Evolutionary conservation across 768 basidiomycete species (phyloP), one percentile per base, ranked within the genome.

Genomic region (Bullera alba): DNA sequence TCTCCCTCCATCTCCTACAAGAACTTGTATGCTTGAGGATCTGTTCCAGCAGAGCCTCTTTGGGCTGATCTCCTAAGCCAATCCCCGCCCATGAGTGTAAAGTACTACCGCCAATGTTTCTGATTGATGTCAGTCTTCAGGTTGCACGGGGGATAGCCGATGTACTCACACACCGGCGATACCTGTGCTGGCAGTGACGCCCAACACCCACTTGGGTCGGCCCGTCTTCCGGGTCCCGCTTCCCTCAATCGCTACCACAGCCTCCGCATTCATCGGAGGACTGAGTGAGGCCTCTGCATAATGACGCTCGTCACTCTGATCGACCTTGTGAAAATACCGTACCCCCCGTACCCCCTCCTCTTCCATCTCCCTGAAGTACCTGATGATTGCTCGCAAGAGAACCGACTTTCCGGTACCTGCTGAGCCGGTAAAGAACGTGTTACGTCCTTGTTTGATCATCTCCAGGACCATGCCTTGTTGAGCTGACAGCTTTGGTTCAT

Each of bases 321-420:
- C 32, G 5, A 30, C 21, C 21, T 42, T 29, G 23, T 46, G 28
- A 25, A 42, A n/a, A n/a, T 34, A 10, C 32, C 10, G 45, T 21
- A 7, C 26, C 14, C 15, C 28, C 16, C 29, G 8, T 15, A 6
- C 42, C 6, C 8, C 55, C 17, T 46, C 45, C 21, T 23, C 32
- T 15, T 53, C 48, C 26, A 43, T 29, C 29, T 50, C 48, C 25
- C 48, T 55, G 50, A 99, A 76, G 1, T 78, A 74, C 61, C 79
- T 79, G 66, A 96, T 93, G 42, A 96, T 93, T 67, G 91, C 88
- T 21, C 91, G 80, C 14, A 97, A 77, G 3, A 97, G 79, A 19
- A 97, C 89, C 1, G 92, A 95, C 73, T 97, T 97, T 35, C 93
- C 93, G 4, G 93, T 95, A 46, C 93, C 93, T 51, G 93, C 93